These are phyloP conservation scores for Physcia stellaris DNA, from an alignment of 495 filamentous ascomycete species.

Conservation along the genomic window DNA sequence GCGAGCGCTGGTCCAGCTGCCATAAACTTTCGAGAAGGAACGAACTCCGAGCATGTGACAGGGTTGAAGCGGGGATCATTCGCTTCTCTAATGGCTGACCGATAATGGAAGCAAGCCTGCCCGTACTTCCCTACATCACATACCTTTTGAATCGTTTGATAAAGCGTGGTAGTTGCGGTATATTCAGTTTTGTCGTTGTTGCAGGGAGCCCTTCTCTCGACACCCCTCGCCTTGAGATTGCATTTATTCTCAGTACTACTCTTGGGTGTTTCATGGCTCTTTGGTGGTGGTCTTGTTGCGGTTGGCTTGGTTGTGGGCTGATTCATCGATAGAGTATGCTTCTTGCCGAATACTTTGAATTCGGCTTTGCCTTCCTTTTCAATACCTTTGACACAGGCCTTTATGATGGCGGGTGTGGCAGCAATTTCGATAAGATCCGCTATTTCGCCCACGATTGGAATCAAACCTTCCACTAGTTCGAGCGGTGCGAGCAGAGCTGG, in stretches of 20 bases:
- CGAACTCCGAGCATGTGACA: constrained; percentile 7
- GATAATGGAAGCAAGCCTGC: constrained; percentile 13
- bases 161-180: constrained; percentile 6
- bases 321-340: constrained; percentile 12
- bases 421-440: constrained; percentile 10
- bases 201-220: constrained; percentile 5
- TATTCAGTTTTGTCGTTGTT: constrained; percentile 4
- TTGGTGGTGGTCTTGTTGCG: constrained; percentile 8
- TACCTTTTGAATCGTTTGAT: constrained; percentile 4
- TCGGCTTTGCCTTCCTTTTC: constrained; percentile 17
- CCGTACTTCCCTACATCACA: constrained; percentile 4
- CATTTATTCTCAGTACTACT: constrained; percentile 10
- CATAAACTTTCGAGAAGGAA: constrained; percentile 2
- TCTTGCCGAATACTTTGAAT: constrained; percentile 16
- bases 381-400: constrained; percentile 15
- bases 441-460: constrained; percentile 16
- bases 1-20: constrained; percentile 2
- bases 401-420: constrained; percentile 12
- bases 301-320: constrained; percentile 6
- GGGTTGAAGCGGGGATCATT: constrained; percentile 7
- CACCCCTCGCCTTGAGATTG: no score
- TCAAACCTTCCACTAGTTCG: constrained; percentile 15
- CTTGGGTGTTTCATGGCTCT: constrained; percentile 9
- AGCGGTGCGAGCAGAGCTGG: constrained; percentile 16
- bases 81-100: constrained; percentile 6